These are phyloP conservation scores for Pseudonitzschia pungens DNA, from an alignment of 108 stramenopile genomes.

Conservation along the genomic window DNA sequence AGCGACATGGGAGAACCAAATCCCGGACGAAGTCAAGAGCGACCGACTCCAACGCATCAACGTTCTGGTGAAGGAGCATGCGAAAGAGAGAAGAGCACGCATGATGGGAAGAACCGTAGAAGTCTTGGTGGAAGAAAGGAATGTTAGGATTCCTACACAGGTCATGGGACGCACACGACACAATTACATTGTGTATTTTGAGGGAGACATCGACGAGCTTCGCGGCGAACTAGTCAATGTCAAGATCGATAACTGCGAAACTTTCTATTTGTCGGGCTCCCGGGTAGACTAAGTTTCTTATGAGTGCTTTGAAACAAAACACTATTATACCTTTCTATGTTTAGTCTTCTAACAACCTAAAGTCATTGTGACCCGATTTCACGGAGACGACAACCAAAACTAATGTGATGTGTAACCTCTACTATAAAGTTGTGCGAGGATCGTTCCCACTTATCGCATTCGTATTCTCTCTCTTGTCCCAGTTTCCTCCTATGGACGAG, in stretches of 20 bases:
- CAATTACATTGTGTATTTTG: conserved; percentile 89
- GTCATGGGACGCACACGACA: conserved; percentile 93
- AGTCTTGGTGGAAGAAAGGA: conserved; percentile 93
- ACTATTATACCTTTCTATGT: too few relatives aligned
- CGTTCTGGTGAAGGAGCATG: conserved; percentile 81
- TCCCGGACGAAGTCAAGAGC: conserved; percentile 85
- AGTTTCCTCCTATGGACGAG: conserved; percentile 22
- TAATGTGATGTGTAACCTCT: background rate
- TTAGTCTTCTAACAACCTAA: too few relatives aligned
- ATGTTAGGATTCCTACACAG: conserved; percentile 87
- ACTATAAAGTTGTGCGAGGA: background rate
- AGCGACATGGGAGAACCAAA: conserved; percentile 81
- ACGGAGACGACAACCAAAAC: background rate
- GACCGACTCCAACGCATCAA: conserved; percentile 90
- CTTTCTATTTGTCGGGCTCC: conserved; percentile 71
- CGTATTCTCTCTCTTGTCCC: background rate
- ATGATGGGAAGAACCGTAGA: conserved; percentile 90
- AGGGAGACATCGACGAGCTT: conserved; percentile 88
- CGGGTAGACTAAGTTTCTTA: conserved; percentile 23
- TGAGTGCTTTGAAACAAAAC: background rate
- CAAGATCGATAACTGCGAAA: conserved; percentile 64
- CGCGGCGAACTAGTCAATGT: conserved; percentile 86
- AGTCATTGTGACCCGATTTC: background rate
- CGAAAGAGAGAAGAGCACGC: conserved; percentile 84
- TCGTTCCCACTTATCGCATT: background rate